phyloP scores from a whole-genome alignment of 495 filamentous ascomycete species.

The Penicillium simplicissimum region DNA sequence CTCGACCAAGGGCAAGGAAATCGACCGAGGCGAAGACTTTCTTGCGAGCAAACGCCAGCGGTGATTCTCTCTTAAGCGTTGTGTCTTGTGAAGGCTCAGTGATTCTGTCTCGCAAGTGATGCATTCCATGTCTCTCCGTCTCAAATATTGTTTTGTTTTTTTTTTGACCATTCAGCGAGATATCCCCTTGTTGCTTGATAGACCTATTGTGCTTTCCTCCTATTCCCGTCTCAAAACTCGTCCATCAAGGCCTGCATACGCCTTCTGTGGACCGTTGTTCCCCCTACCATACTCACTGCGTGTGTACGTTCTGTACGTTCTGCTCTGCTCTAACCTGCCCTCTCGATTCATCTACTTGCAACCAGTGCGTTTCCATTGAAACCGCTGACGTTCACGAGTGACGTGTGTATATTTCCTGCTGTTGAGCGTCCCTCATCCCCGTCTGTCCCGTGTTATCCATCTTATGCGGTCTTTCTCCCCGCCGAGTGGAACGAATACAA shows the following conservation, averaged over 20 bases:
- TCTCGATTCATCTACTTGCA: slow-evolving; percentile 25
- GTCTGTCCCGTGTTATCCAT: slow-evolving; percentile 3
- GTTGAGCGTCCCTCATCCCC: slow-evolving; percentile 23
- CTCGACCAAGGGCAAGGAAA: slow-evolving; percentile 32
- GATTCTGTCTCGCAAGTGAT: not conserved
- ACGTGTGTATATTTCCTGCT: slow-evolving; percentile 37
- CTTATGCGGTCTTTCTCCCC: not conserved
- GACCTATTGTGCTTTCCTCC: slow-evolving; percentile 15
- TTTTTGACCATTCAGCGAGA: slow-evolving; percentile 28
- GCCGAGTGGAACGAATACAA: not conserved
- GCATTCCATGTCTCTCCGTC: slow-evolving; percentile 7
- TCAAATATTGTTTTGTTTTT: slow-evolving; percentile 27
- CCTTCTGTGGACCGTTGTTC: not conserved
- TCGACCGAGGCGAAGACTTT: slow-evolving; percentile 19
- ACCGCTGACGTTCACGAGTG: slow-evolving; percentile 42
- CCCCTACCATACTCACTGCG: not conserved
- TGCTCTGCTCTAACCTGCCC: slow-evolving; percentile 16
- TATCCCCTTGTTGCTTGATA: slow-evolving; percentile 33
- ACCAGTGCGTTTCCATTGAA: slow-evolving; percentile 15
- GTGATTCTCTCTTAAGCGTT: not conserved
- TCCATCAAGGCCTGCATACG: not conserved
- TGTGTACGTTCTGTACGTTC: slow-evolving; percentile 3
- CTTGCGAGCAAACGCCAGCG: slow-evolving; percentile 1
- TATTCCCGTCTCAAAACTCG: not conserved
- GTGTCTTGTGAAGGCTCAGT: not conserved